phyloP scores from a whole-genome alignment of 208 protist genomes.

The Wallacemonas collosoma region DNA sequence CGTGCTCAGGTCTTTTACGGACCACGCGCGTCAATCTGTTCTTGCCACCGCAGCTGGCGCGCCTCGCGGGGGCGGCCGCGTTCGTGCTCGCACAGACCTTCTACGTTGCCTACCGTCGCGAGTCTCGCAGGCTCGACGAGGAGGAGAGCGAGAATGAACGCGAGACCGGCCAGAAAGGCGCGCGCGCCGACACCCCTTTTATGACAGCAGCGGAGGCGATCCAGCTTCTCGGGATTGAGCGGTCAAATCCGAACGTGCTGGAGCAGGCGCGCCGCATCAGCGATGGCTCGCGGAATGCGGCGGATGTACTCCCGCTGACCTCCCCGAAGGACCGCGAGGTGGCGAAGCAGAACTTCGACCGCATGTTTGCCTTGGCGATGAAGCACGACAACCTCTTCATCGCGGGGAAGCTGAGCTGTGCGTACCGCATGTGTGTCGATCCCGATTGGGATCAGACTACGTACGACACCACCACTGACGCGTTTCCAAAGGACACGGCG shows the following conservation, averaged over 20 bases:
- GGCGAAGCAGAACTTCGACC: conserved; percentile 64
- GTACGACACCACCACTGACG: conserved; percentile 8
- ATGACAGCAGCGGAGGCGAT: conserved; percentile 73
- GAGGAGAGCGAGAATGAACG: conserved; percentile 24
- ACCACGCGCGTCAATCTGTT: conserved; percentile 36
- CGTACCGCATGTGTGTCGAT: conserved; percentile 79
- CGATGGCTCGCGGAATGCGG: conserved; percentile 17
- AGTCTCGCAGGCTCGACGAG: conserved; percentile 37
- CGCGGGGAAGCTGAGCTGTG: conserved; percentile 78
- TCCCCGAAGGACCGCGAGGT: conserved; percentile 35
- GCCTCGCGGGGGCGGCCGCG: conserved; percentile 35
- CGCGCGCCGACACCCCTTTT: conserved; percentile 6
- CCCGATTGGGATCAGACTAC: conserved; percentile 52
- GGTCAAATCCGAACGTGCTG: conserved; percentile 28
- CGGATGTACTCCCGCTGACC: conserved; percentile 28
- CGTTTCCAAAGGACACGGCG: background rate
- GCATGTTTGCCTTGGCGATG: conserved; percentile 59
- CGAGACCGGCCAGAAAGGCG: background rate
- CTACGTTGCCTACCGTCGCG: conserved; percentile 48
- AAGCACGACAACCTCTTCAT: conserved; percentile 68
- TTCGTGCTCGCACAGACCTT: conserved; percentile 58
- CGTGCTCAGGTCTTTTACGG: conserved; percentile 27
- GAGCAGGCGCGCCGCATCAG: conserved; percentile 11
- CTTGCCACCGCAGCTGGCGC: conserved; percentile 60
- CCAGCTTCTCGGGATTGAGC: conserved; percentile 70